Conservation (phyloP, 495 filamentous ascomycete genomes). For the Chaetomidium leptoderma region DNA sequence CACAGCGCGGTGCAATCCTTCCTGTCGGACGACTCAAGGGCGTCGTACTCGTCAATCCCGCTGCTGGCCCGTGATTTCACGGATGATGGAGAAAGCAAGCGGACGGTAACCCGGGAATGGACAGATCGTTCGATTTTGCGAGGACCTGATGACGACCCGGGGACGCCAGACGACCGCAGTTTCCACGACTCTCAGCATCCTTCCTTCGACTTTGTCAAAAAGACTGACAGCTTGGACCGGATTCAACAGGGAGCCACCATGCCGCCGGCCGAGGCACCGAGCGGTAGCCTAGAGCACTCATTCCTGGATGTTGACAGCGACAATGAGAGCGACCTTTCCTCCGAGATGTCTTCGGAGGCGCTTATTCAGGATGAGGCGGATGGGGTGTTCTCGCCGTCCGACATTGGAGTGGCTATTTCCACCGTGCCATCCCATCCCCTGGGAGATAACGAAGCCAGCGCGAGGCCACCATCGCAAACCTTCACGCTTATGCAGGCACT, state of each 20-base stretch:
- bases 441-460: constrained; percentile 28
- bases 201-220: constrained; percentile 48
- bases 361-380: constrained; percentile 46
- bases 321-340: constrained; percentile 70
- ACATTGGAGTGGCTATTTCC: constrained; percentile 43
- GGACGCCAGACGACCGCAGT: constrained; percentile 29
- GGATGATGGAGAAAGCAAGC: constrained; percentile 47
- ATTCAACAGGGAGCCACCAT: constrained; percentile 30
- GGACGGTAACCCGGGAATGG: constrained; percentile 40
- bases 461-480: constrained; percentile 71
- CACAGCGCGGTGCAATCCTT: constrained; percentile 39
- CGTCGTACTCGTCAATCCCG: constrained; percentile 73
- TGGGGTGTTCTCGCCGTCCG: constrained; percentile 27
- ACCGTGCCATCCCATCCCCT: constrained; percentile 61
- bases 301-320: constrained; percentile 67
- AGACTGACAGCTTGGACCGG: constrained; percentile 42
- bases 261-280: constrained; percentile 7
- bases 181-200: constrained; percentile 35
- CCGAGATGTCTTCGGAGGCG: constrained; percentile 70
- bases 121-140: constrained; percentile 44
- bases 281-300: constrained; percentile 46
- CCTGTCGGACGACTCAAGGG: constrained; percentile 44
- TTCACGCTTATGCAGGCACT: constrained; percentile 64
- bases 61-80: constrained; percentile 69
- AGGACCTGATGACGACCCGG: constrained; percentile 32